These are phyloP conservation scores for Kurtzmaniella quercitrusa DNA, from an alignment of 1,139 yeast species.

Conservation along the genomic window DNA sequence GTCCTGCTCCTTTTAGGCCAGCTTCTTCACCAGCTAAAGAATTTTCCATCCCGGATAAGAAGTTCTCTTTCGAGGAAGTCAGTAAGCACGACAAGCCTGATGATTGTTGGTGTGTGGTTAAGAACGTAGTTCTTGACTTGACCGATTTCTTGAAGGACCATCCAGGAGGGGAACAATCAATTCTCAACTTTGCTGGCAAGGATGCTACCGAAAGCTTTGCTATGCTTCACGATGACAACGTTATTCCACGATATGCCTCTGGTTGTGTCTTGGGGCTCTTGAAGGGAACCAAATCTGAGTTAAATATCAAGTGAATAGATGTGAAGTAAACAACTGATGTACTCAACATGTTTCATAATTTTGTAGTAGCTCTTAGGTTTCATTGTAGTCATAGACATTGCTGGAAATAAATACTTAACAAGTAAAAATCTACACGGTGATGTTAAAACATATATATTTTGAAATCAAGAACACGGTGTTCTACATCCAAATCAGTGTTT, in stretches of 20 bases:
- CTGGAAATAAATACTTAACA: too few relatives aligned
- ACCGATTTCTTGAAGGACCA: slow-evolving; percentile 75
- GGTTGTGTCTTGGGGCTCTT: slow-evolving; percentile 46
- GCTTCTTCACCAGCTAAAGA: slow-evolving; percentile 5
- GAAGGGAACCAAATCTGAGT: slow-evolving; percentile 41
- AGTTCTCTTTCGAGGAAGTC: slow-evolving; percentile 51
- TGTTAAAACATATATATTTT: slow-evolving; percentile 1
- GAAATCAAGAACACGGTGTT: slow-evolving; percentile 1
- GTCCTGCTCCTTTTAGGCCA: slow-evolving; percentile 4
- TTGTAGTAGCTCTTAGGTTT: too few relatives aligned
- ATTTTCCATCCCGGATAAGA: slow-evolving; percentile 37
- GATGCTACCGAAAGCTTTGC: slow-evolving; percentile 87
- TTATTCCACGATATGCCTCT: slow-evolving; percentile 45
- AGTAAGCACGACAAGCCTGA: slow-evolving; percentile 56
- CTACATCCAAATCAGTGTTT: not conserved
- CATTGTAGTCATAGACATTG: not conserved
- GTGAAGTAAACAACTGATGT: not conserved
- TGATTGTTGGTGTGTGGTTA: slow-evolving; percentile 86
- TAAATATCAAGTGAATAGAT: slow-evolving; percentile 20
- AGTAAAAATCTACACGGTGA: not conserved
- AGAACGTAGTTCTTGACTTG: slow-evolving; percentile 79
- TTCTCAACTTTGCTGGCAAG: slow-evolving; percentile 77
- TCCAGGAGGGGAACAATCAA: slow-evolving; percentile 83
- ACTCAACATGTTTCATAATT: too few relatives aligned
- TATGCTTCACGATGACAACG: slow-evolving; percentile 52